Conservation (phyloP, 2,329 filamentous ascomycete genomes). For the Gnomoniopsis smithogilvyi region DNA sequence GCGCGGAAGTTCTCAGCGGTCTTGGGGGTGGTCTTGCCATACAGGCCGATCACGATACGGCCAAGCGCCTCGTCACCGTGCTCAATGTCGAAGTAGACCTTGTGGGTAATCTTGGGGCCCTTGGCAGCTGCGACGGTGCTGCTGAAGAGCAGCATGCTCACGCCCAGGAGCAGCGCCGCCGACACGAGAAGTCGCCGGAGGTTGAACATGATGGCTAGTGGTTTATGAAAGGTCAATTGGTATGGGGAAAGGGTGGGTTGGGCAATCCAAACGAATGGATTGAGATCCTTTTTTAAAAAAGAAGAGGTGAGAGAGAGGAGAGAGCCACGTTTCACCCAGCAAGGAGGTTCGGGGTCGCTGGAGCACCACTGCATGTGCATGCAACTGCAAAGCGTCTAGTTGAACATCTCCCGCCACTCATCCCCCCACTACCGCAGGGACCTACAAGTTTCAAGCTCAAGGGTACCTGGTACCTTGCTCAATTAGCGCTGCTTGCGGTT, state of each 20-base stretch:
- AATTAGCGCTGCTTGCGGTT: not conserved
- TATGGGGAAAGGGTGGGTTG: not conserved
- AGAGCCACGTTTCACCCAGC: slow-evolving; percentile 17
- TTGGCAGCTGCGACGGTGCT: slow-evolving; percentile 72
- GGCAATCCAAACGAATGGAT: not conserved
- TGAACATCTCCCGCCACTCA: slow-evolving; percentile 6
- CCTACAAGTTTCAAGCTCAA: slow-evolving; percentile 7
- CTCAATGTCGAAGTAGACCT: slow-evolving; percentile 85
- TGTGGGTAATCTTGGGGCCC: slow-evolving; percentile 93
- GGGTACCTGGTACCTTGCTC: not conserved
- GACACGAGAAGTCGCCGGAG: slow-evolving; percentile 69
- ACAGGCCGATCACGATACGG: slow-evolving; percentile 76
- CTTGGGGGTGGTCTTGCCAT: slow-evolving; percentile 83
- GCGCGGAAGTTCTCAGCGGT: slow-evolving; percentile 72
- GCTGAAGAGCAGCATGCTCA: slow-evolving; percentile 72
- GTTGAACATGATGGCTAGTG: slow-evolving; percentile 63
- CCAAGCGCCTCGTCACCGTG: slow-evolving; percentile 73
- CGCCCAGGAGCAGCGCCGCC: slow-evolving; percentile 71
- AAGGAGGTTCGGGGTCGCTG: not conserved
- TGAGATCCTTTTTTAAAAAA: slow-evolving; percentile 12
- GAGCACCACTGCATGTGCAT: slow-evolving; percentile 8
- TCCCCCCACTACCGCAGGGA: slow-evolving; percentile 4
- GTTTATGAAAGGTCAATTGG: slow-evolving; percentile 9
- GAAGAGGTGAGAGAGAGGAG: not conserved
- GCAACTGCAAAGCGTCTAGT: slow-evolving; percentile 4